These are phyloP conservation scores for Colletotrichum cuscutae DNA, from an alignment of 2,329 filamentous ascomycete species.

Conservation along the genomic window DNA sequence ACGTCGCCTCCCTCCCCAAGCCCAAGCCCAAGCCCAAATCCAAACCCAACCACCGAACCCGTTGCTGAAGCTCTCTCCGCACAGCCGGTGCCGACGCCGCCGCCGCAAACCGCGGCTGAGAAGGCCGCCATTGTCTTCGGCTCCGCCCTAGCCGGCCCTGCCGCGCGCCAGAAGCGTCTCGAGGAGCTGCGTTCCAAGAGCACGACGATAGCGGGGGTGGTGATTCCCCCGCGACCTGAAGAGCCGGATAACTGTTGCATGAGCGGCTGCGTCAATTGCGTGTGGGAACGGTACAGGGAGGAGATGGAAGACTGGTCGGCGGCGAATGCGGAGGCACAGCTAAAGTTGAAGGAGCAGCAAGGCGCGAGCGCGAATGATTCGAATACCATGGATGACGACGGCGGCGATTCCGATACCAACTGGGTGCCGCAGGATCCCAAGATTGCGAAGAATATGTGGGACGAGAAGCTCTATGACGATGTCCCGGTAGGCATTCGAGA, in stretches of 20 bases:
- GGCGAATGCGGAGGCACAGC: slow-evolving; percentile 71
- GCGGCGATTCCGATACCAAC: slow-evolving; percentile 77
- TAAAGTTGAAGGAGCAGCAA: slow-evolving; percentile 52
- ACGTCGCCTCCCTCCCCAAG: slow-evolving; percentile 34
- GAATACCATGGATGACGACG: slow-evolving; percentile 81
- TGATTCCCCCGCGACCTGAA: slow-evolving; percentile 83
- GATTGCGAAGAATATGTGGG: slow-evolving; percentile 64
- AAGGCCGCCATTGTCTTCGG: slow-evolving; percentile 82
- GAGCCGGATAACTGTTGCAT: slow-evolving; percentile 99
- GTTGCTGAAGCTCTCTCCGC: slow-evolving; percentile 36
- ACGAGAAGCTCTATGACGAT: slow-evolving; percentile 78
- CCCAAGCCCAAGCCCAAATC: neutral
- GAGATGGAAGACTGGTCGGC: slow-evolving; percentile 90
- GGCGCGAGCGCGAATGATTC: slow-evolving; percentile 41
- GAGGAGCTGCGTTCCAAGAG: slow-evolving; percentile 68
- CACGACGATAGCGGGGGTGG: slow-evolving; percentile 78
- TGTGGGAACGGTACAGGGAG: slow-evolving; percentile 92
- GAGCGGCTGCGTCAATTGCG: slow-evolving; percentile 97
- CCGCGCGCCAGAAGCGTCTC: slow-evolving; percentile 71
- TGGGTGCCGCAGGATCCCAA: slow-evolving; percentile 62
- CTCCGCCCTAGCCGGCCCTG: slow-evolving; percentile 78
- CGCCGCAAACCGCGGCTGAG: slow-evolving; percentile 61
- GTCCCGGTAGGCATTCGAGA: slow-evolving; percentile 94
- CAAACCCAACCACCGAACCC: slow-evolving; percentile 29
- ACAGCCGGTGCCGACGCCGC: slow-evolving; percentile 44